These are phyloP conservation scores for Vaccinium corymbosum DNA, from an alignment of 148 eudicot species.

Conservation along the genomic window DNA sequence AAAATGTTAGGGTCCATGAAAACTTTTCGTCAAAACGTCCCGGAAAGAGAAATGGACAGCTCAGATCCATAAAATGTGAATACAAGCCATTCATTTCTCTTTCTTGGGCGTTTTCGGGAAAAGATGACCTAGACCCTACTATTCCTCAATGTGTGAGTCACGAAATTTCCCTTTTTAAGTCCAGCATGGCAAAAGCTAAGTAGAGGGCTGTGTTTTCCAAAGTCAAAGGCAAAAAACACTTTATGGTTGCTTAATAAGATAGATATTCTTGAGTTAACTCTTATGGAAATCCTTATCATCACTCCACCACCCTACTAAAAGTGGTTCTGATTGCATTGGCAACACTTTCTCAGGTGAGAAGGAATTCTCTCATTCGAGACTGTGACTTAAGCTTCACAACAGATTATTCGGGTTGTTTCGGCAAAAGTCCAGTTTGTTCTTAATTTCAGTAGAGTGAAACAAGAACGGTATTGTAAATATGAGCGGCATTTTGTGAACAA, in stretches of 20 bases:
- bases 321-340: neutral
- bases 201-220: neutral
- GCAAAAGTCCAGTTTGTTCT: neutral
- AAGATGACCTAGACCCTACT: too few relatives aligned
- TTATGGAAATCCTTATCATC: neutral
- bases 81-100: too few relatives aligned
- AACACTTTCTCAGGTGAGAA: neutral
- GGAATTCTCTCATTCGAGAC: neutral
- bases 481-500: neutral
- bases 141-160: neutral
- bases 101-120: too few relatives aligned
- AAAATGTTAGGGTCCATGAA: too few relatives aligned
- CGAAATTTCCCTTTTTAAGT: neutral
- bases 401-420: neutral
- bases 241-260: constrained; percentile 7
- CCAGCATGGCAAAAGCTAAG: neutral
- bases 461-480: neutral
- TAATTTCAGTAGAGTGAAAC: neutral
- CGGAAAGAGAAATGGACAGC: too few relatives aligned
- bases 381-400: neutral
- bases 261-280: neutral
- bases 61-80: too few relatives aligned
- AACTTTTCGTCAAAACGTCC: too few relatives aligned
- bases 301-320: neutral
- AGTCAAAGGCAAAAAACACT: neutral